Conservation (phyloP, 768 basidiomycete species). For the Epithele typhae region DNA sequence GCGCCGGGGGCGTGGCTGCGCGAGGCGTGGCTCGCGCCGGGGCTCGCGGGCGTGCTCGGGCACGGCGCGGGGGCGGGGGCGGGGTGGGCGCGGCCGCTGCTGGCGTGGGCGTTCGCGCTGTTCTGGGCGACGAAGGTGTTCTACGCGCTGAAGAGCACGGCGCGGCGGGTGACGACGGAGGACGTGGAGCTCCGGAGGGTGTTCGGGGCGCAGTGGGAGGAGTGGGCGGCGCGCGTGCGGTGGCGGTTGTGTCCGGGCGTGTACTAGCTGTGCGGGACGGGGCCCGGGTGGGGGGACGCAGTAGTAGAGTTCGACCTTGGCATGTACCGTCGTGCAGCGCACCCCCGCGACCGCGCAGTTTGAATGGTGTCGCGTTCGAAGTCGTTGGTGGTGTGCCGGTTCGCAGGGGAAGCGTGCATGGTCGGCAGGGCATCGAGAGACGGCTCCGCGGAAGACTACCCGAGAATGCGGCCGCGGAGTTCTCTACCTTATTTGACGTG, state of each 20-base stretch:
- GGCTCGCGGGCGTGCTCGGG: background rate
- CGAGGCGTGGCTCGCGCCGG: constrained; percentile 16
- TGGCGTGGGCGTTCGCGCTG: constrained; percentile 19
- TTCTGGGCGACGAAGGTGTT: constrained; percentile 27
- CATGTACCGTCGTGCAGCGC: too few relatives aligned
- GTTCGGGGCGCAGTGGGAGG: constrained; percentile 24
- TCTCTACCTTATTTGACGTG: too few relatives aligned
- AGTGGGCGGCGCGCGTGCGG: constrained; percentile 19
- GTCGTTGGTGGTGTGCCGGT: too few relatives aligned
- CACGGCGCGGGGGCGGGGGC: background rate
- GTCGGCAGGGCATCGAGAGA: too few relatives aligned
- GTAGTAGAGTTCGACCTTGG: too few relatives aligned
- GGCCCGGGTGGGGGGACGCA: too few relatives aligned
- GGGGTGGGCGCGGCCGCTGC: constrained; percentile 4
- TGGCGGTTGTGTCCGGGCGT: constrained; percentile 24
- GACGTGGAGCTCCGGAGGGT: constrained; percentile 20
- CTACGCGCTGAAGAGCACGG: constrained; percentile 25
- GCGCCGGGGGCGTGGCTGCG: constrained; percentile 21
- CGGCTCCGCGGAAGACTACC: too few relatives aligned
- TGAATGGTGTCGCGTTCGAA: too few relatives aligned
- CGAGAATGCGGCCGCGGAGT: too few relatives aligned
- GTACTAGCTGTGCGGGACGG: too few relatives aligned
- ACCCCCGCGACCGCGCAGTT: too few relatives aligned
- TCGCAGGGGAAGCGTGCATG: too few relatives aligned
- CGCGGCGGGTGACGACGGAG: constrained; percentile 22